Evolutionary conservation across 306 rosid species (phyloP).

Genomic region (Trifolium fragiferum): DNA sequence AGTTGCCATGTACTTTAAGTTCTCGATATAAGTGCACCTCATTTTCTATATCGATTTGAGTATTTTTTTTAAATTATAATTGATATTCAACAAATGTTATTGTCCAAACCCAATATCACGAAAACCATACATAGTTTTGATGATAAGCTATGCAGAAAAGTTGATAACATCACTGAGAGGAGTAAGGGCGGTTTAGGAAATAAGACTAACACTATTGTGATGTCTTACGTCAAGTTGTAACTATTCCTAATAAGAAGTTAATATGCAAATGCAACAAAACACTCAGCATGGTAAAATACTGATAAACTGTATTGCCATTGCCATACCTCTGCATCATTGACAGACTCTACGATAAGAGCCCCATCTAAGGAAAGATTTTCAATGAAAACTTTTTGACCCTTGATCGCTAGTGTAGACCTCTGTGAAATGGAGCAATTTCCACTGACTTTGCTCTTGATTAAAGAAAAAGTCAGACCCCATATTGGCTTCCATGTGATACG

Average conservation of each 20-base stretch:
- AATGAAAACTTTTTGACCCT: constrained; percentile 63
- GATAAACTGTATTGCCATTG: constrained; percentile 36
- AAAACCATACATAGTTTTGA: constrained; percentile 13
- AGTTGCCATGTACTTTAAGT: not conserved
- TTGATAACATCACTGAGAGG: not conserved
- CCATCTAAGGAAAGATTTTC: constrained; percentile 85
- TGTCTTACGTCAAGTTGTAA: not conserved
- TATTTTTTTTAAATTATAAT: too few species aligned
- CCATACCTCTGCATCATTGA: constrained; percentile 75
- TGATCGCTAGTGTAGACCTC: constrained; percentile 78
- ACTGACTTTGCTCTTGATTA: constrained; percentile 70
- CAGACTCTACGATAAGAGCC: constrained; percentile 69
- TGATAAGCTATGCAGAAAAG: not conserved
- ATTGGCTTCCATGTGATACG: constrained; percentile 86
- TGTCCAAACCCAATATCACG: not conserved
- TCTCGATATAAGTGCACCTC: too few species aligned
- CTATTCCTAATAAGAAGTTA: constrained; percentile 25
- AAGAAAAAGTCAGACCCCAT: constrained; percentile 80
- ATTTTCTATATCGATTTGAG: too few species aligned
- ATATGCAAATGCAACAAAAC: constrained; percentile 29
- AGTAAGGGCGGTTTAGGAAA: not conserved
- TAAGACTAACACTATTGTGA: constrained; percentile 9
- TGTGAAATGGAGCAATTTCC: constrained; percentile 77
- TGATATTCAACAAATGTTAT: not conserved
- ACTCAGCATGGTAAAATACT: constrained; percentile 26